phyloP scores from a whole-genome alignment of 257 asterid genomes.

The Knoxia roxburghii region DNA sequence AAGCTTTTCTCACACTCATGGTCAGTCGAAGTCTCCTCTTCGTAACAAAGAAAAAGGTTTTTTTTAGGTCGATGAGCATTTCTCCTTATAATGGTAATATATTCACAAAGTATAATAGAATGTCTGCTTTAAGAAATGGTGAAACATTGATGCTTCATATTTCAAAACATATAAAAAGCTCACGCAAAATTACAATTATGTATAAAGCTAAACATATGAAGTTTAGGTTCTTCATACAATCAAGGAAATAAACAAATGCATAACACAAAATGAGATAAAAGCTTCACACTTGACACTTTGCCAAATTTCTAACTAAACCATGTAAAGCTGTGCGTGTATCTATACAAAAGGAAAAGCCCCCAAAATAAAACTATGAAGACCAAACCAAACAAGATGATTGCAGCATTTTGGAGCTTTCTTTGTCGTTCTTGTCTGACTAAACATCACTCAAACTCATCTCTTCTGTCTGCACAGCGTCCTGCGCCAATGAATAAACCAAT shows the following conservation, averaged over 20 bases:
- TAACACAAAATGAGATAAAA: constrained; percentile 7
- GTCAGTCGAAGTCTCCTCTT: too few species aligned
- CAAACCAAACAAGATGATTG: constrained; percentile 16
- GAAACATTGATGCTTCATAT: neutral
- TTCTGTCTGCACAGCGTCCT: constrained; percentile 45
- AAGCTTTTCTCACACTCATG: too few species aligned
- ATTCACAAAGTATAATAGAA: too few species aligned
- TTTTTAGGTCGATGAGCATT: too few species aligned
- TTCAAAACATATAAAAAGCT: neutral
- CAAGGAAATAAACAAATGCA: constrained; percentile 23
- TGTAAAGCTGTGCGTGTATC: constrained; percentile 20
- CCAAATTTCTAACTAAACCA: constrained; percentile 9
- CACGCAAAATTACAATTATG: neutral
- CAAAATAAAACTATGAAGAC: constrained; percentile 28
- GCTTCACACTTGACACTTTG: constrained; percentile 22
- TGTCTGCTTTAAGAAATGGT: too few species aligned
- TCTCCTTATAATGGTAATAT: too few species aligned
- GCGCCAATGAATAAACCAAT: neutral
- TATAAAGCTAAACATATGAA: neutral
- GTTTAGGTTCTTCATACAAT: constrained; percentile 2
- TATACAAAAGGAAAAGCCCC: constrained; percentile 29
- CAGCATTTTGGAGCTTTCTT: constrained; percentile 5
- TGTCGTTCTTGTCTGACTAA: constrained; percentile 14
- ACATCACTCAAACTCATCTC: constrained; percentile 34
- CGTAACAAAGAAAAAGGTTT: too few species aligned